Percentiles rank a stretch among this genome's conserved stretches.
Evolutionary conservation across 2,329 filamentous ascomycete genomes (phyloP).

Genomic region (Phyllosticta paracitricarpa): DNA sequence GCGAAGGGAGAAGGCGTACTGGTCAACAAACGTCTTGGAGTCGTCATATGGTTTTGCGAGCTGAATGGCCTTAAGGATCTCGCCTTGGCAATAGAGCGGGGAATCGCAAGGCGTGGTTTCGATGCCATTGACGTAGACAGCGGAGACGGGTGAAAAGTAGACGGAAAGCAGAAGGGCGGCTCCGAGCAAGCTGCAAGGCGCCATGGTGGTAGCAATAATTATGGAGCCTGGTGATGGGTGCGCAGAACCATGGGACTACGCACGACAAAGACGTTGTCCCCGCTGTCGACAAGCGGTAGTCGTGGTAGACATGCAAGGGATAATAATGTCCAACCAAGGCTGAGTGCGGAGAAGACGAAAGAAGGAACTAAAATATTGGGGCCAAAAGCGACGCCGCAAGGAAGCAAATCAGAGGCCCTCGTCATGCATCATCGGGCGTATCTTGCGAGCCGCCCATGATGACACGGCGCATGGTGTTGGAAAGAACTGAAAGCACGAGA

Average conservation of each 20-base stretch:
- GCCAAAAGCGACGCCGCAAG: background rate
- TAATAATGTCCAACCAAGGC: background rate
- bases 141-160: conserved; percentile 14
- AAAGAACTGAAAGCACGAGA: no score
- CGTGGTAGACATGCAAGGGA: background rate
- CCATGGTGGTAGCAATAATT: background rate
- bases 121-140: conserved; percentile 51
- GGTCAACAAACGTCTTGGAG: conserved; percentile 62
- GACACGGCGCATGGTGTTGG: no score
- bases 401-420: background rate
- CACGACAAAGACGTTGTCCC: background rate
- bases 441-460: no score
- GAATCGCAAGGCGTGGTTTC: conserved; percentile 57
- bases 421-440: no score
- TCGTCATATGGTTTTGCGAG: conserved; percentile 54
- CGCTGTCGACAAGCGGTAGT: background rate
- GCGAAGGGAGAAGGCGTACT: conserved; percentile 10
- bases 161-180: background rate
- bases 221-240: background rate
- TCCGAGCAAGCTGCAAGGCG: background rate
- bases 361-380: background rate
- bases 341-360: background rate
- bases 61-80: conserved; percentile 52
- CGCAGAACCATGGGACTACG: background rate
- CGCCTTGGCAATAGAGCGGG: conserved; percentile 56